Evolutionary conservation across 768 basidiomycete species (phyloP), one percentile per base, ranked within the genome.

Genomic region (Hygrophorus pudorinus): DNA sequence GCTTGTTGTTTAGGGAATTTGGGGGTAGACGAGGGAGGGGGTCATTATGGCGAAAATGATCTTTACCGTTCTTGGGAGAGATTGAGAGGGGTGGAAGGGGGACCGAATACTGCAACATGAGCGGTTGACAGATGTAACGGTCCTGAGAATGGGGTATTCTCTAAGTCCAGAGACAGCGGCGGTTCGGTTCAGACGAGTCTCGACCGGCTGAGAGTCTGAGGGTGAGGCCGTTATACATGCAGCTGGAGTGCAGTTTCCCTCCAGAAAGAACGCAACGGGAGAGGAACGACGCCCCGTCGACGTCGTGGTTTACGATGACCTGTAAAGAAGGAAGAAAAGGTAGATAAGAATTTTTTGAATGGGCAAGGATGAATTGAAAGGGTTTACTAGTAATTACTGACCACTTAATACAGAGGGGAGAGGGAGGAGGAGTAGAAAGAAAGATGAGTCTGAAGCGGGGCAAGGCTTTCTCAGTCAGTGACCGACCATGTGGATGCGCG

Each of bases 61-160:
- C 60, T 51, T 60, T 63, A 39, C 55, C 55, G 41, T 55, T 46
- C 57, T 66, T 68, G 49, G 57, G 60, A 45, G 61, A 60, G 11
- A 58, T 52, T 33, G 62, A 59, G 60, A 64, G 60, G 53, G 61
- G 62, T 52, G 64, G 64, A 54, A 64, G 18, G 67, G 65, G 65
- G 46, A 66, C 55, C 43, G 70, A 65, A 57, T 74, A 75, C 65
- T 78, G 77, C 73, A 79, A 75, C 78, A 80, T 80, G 63, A 61
- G 69, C 51, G 59, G 53, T 33, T 40, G 48, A 48, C 42, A 59
- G 58, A 53, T 50, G 58, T 46, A 53, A 40, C 42, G 51, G 53
- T 47, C 55, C 62, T n/a, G n/a, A n/a, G n/a, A n/a, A n/a, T n/a
- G n/a, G n/a, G n/a, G n/a, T 55, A 59, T 60, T 57, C 59, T 55